Conservation (phyloP, 306 rosid genomes). For the Lathyrus aphaca region DNA sequence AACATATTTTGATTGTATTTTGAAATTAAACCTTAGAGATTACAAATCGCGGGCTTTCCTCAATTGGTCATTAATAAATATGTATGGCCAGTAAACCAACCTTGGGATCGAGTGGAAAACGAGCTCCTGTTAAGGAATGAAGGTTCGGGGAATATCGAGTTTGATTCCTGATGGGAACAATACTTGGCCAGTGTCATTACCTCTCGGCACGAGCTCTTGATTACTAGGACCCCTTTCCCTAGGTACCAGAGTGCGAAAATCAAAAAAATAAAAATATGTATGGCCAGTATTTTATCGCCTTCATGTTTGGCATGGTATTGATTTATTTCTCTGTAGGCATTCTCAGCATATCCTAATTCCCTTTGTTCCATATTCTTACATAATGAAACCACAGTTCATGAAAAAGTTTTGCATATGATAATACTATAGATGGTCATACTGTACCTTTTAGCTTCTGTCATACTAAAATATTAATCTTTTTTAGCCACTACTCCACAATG, state of each 20-base stretch:
- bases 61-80: neutral
- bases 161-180: too few relatives aligned
- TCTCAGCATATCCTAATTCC: conserved; percentile 14
- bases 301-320: conserved; percentile 2
- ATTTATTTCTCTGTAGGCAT: conserved; percentile 8
- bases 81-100: neutral
- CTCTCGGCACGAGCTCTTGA: too few relatives aligned
- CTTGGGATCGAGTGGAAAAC: too few relatives aligned
- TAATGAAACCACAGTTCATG: conserved; percentile 11
- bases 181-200: too few relatives aligned
- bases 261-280: too few relatives aligned
- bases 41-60: conserved; percentile 19
- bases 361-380: neutral
- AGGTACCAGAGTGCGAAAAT: too few relatives aligned
- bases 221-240: too few relatives aligned
- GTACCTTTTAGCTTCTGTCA: conserved; percentile 13
- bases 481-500: neutral
- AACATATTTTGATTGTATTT: conserved; percentile 15
- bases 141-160: too few relatives aligned
- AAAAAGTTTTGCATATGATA: neutral
- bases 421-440: neutral
- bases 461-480: conserved; percentile 6
- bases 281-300: conserved; percentile 4
- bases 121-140: too few relatives aligned
- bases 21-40: conserved; percentile 13